Percentiles rank a stretch among this genome's conserved stretches.
These are phyloP conservation scores for Nitzschia sp. DNA, from an alignment of 108 stramenopile genomes.

Conservation along the genomic window DNA sequence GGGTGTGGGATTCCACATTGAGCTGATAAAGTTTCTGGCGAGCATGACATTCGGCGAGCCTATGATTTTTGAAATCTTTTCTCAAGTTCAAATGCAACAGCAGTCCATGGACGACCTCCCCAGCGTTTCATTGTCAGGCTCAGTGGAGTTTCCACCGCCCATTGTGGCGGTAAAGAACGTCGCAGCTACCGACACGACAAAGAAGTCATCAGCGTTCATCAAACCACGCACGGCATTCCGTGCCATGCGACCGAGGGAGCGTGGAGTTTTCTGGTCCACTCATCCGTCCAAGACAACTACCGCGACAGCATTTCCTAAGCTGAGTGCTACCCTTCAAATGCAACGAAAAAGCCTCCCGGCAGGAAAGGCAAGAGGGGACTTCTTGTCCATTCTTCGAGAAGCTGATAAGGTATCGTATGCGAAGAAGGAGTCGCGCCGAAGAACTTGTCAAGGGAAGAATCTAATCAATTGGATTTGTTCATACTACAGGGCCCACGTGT, in stretches of 20 bases:
- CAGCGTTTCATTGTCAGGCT: not conserved
- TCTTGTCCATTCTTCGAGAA: constrained; percentile 51
- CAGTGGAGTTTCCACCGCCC: not conserved
- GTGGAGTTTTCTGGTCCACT: constrained; percentile 67
- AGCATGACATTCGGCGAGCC: constrained; percentile 43
- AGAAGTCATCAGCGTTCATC: constrained; percentile 11
- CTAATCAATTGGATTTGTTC: not conserved
- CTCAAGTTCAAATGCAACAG: constrained; percentile 48
- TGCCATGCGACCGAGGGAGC: constrained; percentile 41
- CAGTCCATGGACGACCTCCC: constrained; percentile 31
- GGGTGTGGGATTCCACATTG: constrained; percentile 43
- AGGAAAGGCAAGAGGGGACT: constrained; percentile 55
- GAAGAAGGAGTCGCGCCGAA: constrained; percentile 19
- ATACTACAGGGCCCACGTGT: constrained; percentile 47
- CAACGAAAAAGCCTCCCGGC: constrained; percentile 75
- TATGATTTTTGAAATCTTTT: constrained; percentile 71
- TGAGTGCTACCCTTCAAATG: constrained; percentile 34
- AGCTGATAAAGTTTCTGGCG: constrained; percentile 40
- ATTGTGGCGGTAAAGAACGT: not conserved
- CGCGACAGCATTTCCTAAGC: constrained; percentile 60
- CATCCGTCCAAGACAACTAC: constrained; percentile 57
- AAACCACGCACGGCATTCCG: not conserved
- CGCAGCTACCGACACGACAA: not conserved
- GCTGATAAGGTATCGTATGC: constrained; percentile 39
- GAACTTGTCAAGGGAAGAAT: not conserved